Conservation (phyloP, 768 basidiomycete genomes). For the Saitozyma sp. region DNA sequence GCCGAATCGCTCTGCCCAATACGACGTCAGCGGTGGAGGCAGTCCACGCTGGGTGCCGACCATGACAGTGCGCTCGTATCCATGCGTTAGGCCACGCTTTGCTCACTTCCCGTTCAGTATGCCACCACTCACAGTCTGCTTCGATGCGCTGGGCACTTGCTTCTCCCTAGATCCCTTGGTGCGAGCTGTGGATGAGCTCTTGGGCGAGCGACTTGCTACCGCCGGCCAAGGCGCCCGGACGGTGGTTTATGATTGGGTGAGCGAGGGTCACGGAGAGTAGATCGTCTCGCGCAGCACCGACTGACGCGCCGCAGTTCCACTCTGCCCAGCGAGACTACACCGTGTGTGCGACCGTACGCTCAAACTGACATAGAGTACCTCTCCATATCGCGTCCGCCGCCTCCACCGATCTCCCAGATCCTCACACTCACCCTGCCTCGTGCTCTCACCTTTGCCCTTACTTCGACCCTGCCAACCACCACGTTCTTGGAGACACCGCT, state of each 20-base stretch:
- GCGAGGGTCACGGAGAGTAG: background rate
- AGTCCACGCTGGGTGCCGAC: too few relatives aligned
- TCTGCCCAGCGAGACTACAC: conserved; percentile 38
- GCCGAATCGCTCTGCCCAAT: too few relatives aligned
- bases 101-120: too few relatives aligned
- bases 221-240: conserved; percentile 19
- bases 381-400: conserved; percentile 27
- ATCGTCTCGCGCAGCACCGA: background rate
- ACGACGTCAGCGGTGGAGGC: too few relatives aligned
- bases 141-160: conserved; percentile 38
- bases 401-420: conserved; percentile 33
- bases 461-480: conserved; percentile 8
- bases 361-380: conserved; percentile 6
- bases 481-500: background rate
- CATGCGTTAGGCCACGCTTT: too few relatives aligned
- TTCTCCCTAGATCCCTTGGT: conserved; percentile 31
- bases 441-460: conserved; percentile 20
- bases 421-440: conserved; percentile 25
- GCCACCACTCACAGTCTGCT: conserved; percentile 24
- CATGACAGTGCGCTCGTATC: too few relatives aligned
- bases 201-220: conserved; percentile 18
- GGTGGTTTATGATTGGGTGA: conserved; percentile 31
- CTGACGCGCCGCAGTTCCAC: conserved; percentile 23
- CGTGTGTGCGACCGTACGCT: conserved; percentile 3
- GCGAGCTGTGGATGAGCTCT: conserved; percentile 23